Percentiles rank a stretch among this genome's conserved stretches.
phyloP scores from a whole-genome alignment of 495 filamentous ascomycete species.

The Evernia prunastri region DNA sequence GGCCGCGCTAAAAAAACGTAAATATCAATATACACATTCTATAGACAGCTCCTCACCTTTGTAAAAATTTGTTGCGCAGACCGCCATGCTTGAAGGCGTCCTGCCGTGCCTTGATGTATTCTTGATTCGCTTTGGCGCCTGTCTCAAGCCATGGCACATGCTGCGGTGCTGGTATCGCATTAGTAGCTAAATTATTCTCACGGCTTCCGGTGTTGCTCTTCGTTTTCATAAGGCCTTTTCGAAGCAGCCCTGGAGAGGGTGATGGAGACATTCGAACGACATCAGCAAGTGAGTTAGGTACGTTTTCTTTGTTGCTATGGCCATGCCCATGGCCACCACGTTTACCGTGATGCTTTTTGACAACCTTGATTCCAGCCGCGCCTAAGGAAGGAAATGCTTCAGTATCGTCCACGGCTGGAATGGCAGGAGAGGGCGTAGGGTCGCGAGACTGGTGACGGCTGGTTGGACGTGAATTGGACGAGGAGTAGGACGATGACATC shows the following conservation, averaged over 20 bases:
- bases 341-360: constrained; percentile 88
- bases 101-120: constrained; percentile 86
- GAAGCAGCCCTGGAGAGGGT: constrained; percentile 44
- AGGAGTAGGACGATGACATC: constrained; percentile 22
- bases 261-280: constrained; percentile 90
- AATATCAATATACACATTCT: constrained; percentile 18
- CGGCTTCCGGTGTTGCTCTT: constrained; percentile 46
- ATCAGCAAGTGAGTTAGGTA: constrained; percentile 82
- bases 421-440: constrained; percentile 51
- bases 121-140: constrained; percentile 81
- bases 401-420: constrained; percentile 81
- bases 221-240: constrained; percentile 39
- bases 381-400: constrained; percentile 95
- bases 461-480: constrained; percentile 60
- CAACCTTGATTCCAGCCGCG: constrained; percentile 66
- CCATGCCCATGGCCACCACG: constrained; percentile 66
- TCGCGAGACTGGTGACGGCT: constrained; percentile 78
- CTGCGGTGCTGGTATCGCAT: constrained; percentile 77
- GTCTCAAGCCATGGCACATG: constrained; percentile 98
- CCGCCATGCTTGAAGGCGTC: constrained; percentile 96
- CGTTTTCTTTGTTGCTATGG: constrained; percentile 54
- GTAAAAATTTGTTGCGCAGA: constrained; percentile 91
- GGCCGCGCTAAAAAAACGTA: constrained; percentile 60
- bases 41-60: constrained; percentile 55
- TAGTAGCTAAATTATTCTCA: constrained; percentile 72